Base-by-base conservation (phyloP, 1,284 basidiomycete genomes). In the Ceratobasidium sp. region DNA sequence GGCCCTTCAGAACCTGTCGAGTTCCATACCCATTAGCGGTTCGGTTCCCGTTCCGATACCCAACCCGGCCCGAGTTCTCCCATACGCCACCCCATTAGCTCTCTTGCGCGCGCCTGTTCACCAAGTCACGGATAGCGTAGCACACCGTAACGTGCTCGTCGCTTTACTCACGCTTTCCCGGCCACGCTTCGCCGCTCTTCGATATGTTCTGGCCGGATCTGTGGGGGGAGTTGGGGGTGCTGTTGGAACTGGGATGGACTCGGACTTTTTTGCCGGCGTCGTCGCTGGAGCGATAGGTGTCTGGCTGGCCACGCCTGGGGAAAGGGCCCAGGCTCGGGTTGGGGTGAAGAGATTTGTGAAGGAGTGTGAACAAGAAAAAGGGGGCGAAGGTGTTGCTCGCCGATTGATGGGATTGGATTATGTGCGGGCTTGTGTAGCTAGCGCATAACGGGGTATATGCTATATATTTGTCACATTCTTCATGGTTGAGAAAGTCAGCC, bases 261-360 rank as follows among this genome's bases (percentile, higher is more conserved):
- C 64, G 21, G 64, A 69, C 23, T 69, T 69, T 48, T 74, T 74
- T 46, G 72, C 49, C 16, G 67, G 59, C 18, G 74, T 71, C 21
- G 58, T 44, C 18, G 72, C 59, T 49, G 73, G 44, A 28, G 38
- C 72, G 30, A 58, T 46, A n/a, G 42, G 54, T 21, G 66, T 70
- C 16, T 70, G 54, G 53, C 23, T 70, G 53, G 40, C 54, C n/a
- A 44, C 66, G 5, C 66, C 66, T 48, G 54, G 42, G 8, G 54
- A 70, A 28, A 28, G 66, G 28, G 54, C 38, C 4, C 42, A 33
- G 40, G 66, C 44, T 21, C 66, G 66, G 18, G 54, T 33, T 33
- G 54, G 54, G 38, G 54, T 70, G 66, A 59, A 49, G 66, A 58
- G 54, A 30, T 70, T 70, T 49, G 66, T 70, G 28, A 30, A 28